Evolutionary conservation across 345 rosid species (phyloP).

Genomic region (Salix udensis): DNA sequence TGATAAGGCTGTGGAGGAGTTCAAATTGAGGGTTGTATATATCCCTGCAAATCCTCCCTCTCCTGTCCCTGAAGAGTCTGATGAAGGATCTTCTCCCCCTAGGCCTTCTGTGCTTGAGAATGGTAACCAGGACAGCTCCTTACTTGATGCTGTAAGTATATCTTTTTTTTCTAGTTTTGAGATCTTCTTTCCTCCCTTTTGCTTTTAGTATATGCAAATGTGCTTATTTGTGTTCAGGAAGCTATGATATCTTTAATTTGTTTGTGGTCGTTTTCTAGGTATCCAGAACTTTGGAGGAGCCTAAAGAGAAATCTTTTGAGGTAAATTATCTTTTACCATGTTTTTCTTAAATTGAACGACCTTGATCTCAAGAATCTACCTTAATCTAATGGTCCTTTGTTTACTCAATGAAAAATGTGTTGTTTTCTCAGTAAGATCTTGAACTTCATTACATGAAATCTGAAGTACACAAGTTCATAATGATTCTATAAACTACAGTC

Average conservation of each 20-base stretch:
- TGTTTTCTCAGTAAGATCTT: neutral
- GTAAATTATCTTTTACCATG: slow-evolving; percentile 25
- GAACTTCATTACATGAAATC: neutral
- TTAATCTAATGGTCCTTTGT: neutral
- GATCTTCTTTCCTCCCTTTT: neutral
- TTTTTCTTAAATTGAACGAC: neutral
- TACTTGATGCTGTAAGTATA: slow-evolving; percentile 46
- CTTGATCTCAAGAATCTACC: neutral
- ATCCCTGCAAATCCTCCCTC: slow-evolving; percentile 84
- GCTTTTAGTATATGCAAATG: neutral
- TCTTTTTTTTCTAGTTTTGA: neutral
- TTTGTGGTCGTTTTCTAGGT: slow-evolving; percentile 35
- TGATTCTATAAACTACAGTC: neutral
- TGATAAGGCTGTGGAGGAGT: slow-evolving; percentile 60
- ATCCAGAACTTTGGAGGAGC: slow-evolving; percentile 54
- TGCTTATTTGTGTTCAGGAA: neutral
- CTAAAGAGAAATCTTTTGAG: slow-evolving; percentile 54
- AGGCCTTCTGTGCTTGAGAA: slow-evolving; percentile 47
- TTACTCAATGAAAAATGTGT: neutral
- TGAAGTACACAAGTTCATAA: neutral
- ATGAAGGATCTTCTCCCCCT: slow-evolving; percentile 70
- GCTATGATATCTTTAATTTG: neutral
- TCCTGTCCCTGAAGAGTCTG: slow-evolving; percentile 88
- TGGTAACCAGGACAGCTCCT: slow-evolving; percentile 39
- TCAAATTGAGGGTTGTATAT: slow-evolving; percentile 69